Base-by-base conservation (phyloP, 1,284 basidiomycete genomes). In the Nidula niveotomentosa region DNA sequence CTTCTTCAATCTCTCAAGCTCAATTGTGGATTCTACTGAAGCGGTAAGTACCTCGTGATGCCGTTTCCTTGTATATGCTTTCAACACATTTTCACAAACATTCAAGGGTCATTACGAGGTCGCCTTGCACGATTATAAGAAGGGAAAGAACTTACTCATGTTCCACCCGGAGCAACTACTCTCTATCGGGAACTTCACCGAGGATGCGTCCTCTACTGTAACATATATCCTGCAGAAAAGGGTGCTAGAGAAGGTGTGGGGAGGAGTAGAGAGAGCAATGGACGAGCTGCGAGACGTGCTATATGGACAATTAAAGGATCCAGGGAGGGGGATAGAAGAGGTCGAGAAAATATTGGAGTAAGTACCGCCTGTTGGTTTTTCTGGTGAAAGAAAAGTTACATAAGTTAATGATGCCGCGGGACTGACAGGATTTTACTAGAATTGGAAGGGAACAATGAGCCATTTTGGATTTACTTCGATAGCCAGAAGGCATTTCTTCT, bases 321-420 rank as follows among this genome's bases (percentile, higher is more conserved):
- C 89, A 1, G 79, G 76, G 44, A 78, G 92, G 47, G 86, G 83
- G 48, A 83, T 96, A 3, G 97, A 99, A 56, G 96, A 98, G 61
- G 94, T 98, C 59, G 96, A 98, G 74, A 95, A 93, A 76, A 98
- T 93, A 1, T 91, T 99, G 49, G 96, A 99, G 94, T 95, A 64
- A 64, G 88, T 74, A 0, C 17, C 8, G 8, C 7, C 36, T 48
- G 47, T 52, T 45, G 52, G 33, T 12, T 37, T 23, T n/a, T 6
- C 15, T n/a, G n/a, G n/a, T n/a, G n/a, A n/a, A n/a, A n/a, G n/a
- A 23, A 60, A 44, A 39, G 33, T 48, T 49, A 45, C 36, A n/a
- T n/a, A n/a, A n/a, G n/a, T n/a, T n/a, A n/a, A n/a, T n/a, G n/a
- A n/a, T n/a, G 17, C 23, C 5, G 10, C 36, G 41, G 48, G 34